These are phyloP conservation scores for Cercospora berteroae DNA, from an alignment of 2,329 filamentous ascomycete genomes.

Conservation along the genomic window DNA sequence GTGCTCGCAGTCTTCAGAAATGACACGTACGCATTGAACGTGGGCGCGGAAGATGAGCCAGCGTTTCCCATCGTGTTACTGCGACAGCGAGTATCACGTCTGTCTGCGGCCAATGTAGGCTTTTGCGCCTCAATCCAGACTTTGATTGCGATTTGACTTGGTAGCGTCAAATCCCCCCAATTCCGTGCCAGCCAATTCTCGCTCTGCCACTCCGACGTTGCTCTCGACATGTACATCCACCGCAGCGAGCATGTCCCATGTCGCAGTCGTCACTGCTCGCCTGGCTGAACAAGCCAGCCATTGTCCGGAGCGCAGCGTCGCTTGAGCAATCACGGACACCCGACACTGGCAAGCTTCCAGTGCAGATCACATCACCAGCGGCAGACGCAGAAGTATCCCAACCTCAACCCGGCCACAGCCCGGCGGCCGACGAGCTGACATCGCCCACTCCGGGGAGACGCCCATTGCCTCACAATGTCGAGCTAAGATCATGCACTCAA, in stretches of 20 bases:
- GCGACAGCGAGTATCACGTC: neutral
- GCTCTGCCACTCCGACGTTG: neutral
- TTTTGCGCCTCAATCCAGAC: neutral
- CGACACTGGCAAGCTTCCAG: neutral
- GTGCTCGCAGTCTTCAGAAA: neutral
- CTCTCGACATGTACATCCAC: neutral
- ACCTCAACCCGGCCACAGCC: neutral
- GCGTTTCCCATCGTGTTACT: constrained; percentile 57
- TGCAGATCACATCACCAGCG: neutral
- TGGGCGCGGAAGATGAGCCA: constrained; percentile 58
- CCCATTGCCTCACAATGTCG: constrained; percentile 47
- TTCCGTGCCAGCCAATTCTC: neutral
- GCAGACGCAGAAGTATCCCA: neutral
- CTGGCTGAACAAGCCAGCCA: constrained; percentile 49
- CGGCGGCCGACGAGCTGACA: neutral
- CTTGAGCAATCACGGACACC: neutral
- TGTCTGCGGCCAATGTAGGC: neutral
- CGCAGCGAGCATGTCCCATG: constrained; percentile 32
- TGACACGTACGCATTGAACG: constrained; percentile 59
- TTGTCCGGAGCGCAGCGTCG: constrained; percentile 10
- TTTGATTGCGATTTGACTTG: neutral
- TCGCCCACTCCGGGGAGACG: neutral
- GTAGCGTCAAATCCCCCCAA: neutral
- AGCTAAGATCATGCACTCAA: constrained; percentile 53
- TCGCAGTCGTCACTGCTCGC: constrained; percentile 48